Evolutionary conservation across 2,329 filamentous ascomycete species (phyloP), one percentile per base, ranked within the genome.

Genomic region (Conoideocrella luteorostrata): DNA sequence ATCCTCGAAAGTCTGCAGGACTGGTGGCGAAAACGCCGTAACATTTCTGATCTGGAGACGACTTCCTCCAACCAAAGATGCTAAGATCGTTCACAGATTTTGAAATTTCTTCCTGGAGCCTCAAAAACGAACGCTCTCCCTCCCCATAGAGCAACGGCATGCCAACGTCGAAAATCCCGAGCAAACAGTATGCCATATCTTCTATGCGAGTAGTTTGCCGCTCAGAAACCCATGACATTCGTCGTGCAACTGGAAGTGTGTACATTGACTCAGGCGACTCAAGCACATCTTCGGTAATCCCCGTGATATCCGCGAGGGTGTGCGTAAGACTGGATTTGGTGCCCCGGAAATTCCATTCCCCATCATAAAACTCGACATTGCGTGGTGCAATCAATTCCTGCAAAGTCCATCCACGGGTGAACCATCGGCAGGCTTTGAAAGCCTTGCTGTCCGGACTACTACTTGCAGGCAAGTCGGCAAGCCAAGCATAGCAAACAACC

Each of bases 101-200:
- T 4, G 50, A 43, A 13, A 53, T 50, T 34, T 52, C 50, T 34
- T 52, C 51, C 34, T 53, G 51, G 15, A 53, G 34, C 20, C 48
- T 45, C 24, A 49, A 28, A 39, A 55, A 55, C 2, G 52, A 50
- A 7, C 44, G 43, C 9, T 41, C 34, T 1, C 52, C 52, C 28
- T 55, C 52, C 17, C 51, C 53, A 26, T 54, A 55, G 2, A 55
- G 43, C 17, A 55, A 44, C 5, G 52, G 50, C 53, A 55, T 55
- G 38, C 48, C 49, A 18, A 54, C 44, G 23, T 49, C 45, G 18
- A 55, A 54, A 2, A 55, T 30, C 9, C 53, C 53, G 12, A 55
- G 45, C n/a, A 55, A 40, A 21, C 51, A 52, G 39, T 55, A 55
- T 2, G 53, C 53, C 23, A 44, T 48, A 35, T 55, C 53, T 41